These are phyloP conservation scores for Melastoma malabathricum DNA, from an alignment of 345 rosid genomes.

Conservation along the genomic window DNA sequence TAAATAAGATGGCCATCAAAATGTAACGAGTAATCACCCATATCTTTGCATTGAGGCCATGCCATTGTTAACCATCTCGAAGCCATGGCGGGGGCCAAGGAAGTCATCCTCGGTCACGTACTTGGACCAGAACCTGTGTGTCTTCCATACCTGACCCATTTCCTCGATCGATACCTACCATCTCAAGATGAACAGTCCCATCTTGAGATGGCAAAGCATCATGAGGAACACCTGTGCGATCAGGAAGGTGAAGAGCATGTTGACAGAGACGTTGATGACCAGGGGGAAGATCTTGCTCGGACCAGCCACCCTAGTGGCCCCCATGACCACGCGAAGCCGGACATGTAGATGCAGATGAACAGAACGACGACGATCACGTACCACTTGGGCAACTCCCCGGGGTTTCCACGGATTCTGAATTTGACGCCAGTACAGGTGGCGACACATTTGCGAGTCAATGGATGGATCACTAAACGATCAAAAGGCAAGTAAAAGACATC, in stretches of 20 bases:
- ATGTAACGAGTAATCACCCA: background rate
- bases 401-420: conserved; percentile 50
- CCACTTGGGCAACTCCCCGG: conserved; percentile 68
- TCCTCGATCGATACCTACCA: conserved; percentile 57
- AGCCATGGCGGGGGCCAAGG: conserved; percentile 6
- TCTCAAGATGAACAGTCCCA: conserved; percentile 63
- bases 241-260: conserved; percentile 73
- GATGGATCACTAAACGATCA: background rate
- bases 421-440: conserved; percentile 74
- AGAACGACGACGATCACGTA: conserved; percentile 71
- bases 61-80: conserved; percentile 41
- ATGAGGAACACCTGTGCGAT: conserved; percentile 63
- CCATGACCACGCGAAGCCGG: conserved; percentile 96
- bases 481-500: too few relatives aligned
- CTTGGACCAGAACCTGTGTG: conserved; percentile 57
- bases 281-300: conserved; percentile 81
- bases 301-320: conserved; percentile 94
- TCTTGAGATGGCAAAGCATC: conserved; percentile 79
- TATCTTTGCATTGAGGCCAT: conserved; percentile 7
- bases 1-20: too few relatives aligned
- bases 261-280: conserved; percentile 73
- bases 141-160: conserved; percentile 47
- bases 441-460: conserved; percentile 11
- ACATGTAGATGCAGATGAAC: conserved; percentile 68
- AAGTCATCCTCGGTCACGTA: conserved; percentile 19